Conservation (phyloP, 805 yeast genomes). For the Sporopachydermia lactativora region DNA sequence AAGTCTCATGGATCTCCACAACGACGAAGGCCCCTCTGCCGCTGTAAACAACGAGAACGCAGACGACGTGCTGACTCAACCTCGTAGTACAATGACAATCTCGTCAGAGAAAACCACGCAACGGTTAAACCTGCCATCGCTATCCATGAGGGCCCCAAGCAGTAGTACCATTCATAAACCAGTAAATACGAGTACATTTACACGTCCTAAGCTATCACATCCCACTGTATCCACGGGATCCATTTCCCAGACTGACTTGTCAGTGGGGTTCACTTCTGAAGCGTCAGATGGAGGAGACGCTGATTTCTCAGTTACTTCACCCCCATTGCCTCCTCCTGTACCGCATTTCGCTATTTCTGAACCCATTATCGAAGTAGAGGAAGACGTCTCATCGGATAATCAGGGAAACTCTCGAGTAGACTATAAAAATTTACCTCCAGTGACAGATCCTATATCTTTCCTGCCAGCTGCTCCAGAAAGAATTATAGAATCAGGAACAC, state of each 20-base stretch:
- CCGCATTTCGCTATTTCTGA: background rate
- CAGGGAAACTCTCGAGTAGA: background rate
- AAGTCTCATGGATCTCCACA: too few species aligned
- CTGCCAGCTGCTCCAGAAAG: constrained; percentile 18
- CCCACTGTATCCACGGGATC: too few species aligned
- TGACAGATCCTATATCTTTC: constrained; percentile 4
- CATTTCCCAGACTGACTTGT: background rate
- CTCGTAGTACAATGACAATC: background rate
- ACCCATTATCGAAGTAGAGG: background rate
- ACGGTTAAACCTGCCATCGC: background rate
- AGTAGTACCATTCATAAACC: background rate
- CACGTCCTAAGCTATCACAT: too few species aligned
- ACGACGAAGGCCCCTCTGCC: too few species aligned
- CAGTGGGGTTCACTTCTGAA: background rate
- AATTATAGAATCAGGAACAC: constrained; percentile 27
- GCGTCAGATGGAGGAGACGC: background rate
- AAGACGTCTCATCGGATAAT: background rate
- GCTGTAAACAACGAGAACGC: background rate
- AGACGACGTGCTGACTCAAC: background rate
- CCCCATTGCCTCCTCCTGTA: background rate
- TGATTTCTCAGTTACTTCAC: background rate
- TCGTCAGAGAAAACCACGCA: background rate
- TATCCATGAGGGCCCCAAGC: background rate
- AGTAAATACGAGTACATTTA: background rate
- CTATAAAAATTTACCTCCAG: background rate